Evolutionary conservation across 2,329 filamentous ascomycete species (phyloP).

Genomic region (Sporothrix globosa): DNA sequence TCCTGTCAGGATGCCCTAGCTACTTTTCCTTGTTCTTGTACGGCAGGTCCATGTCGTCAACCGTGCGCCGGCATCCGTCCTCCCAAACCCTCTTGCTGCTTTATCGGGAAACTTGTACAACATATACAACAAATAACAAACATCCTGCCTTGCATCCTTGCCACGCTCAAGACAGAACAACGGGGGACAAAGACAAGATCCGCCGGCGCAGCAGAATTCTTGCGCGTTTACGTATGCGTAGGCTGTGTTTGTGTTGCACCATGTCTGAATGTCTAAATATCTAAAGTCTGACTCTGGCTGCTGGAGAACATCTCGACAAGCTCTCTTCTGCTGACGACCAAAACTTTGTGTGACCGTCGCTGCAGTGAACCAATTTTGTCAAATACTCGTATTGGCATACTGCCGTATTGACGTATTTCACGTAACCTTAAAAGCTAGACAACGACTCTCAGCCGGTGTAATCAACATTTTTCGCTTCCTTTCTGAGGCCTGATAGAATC

Average conservation of each 20-base stretch:
- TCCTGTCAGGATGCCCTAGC: not conserved
- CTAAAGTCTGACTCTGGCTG: not conserved
- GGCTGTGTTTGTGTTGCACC: not conserved
- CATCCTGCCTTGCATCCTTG: not conserved
- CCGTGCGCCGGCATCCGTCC: not conserved
- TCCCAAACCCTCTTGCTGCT: not conserved
- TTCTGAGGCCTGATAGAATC: not conserved
- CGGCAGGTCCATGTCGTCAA: not conserved
- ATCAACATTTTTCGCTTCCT: not conserved
- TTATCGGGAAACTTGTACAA: slow-evolving; percentile 1
- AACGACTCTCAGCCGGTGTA: not conserved
- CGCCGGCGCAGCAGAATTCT: not conserved
- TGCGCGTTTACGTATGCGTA: not conserved
- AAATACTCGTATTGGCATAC: not conserved
- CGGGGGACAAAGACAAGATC: slow-evolving; percentile 1
- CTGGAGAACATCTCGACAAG: not conserved
- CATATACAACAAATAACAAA: no score
- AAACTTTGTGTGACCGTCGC: not conserved
- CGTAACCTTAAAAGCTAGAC: not conserved
- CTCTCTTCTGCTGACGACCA: not conserved
- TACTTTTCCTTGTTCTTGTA: not conserved
- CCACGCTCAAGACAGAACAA: not conserved
- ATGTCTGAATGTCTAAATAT: not conserved
- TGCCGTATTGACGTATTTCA: no score
- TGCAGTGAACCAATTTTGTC: not conserved